Percentiles rank a stretch among this genome's conserved stretches.
phyloP scores from a whole-genome alignment of 2,329 filamentous ascomycete species.

The Exophiala alcalophila region DNA sequence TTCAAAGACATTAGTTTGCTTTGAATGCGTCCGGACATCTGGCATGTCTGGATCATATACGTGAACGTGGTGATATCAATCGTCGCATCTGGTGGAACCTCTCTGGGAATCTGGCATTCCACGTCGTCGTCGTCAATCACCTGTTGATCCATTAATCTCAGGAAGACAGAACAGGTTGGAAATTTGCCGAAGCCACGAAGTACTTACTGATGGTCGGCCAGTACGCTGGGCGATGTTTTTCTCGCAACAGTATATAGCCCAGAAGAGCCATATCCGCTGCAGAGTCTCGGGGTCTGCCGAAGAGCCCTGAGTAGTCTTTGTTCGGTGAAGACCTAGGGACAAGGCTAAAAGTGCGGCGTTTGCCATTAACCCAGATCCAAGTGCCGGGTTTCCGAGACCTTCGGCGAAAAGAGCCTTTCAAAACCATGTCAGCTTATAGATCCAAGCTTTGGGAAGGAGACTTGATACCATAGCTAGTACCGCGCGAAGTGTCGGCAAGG shows the following conservation, averaged over 20 bases:
- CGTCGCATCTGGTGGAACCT: not conserved
- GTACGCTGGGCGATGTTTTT: constrained; percentile 7
- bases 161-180: not conserved
- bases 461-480: too few species aligned
- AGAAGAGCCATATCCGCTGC: constrained; percentile 10
- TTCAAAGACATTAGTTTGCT: not conserved
- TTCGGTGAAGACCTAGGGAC: constrained; percentile 8
- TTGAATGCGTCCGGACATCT: not conserved
- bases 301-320: not conserved
- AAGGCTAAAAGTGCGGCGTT: constrained; percentile 5
- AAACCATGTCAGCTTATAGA: not conserved
- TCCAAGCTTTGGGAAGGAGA: not conserved
- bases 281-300: not conserved
- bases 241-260: constrained; percentile 12
- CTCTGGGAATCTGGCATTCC: constrained; percentile 4
- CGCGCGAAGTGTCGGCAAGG: too few species aligned
- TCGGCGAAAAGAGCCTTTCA: constrained; percentile 12
- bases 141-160: not conserved
- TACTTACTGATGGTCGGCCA: constrained; percentile 11
- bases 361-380: constrained; percentile 2
- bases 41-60: not conserved
- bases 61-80: not conserved
- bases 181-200: not conserved
- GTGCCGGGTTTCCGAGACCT: constrained; percentile 7
- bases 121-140: constrained; percentile 12